Evolutionary conservation across 164 flowering plant species (phyloP).

Genomic region (Dillenia suffruticosa): DNA sequence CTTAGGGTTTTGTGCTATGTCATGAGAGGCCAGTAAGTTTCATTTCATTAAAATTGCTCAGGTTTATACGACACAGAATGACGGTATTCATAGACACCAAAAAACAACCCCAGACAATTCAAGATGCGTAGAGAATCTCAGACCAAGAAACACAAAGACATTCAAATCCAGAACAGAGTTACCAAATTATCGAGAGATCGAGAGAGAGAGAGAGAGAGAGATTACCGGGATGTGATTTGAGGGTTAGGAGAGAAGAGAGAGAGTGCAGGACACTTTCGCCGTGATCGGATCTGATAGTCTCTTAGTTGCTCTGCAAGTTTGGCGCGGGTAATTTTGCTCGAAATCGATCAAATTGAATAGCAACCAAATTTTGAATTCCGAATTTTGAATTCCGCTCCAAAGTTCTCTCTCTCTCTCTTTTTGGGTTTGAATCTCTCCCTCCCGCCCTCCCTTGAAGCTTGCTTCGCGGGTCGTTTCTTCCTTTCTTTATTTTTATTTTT

Average conservation of each 20-base stretch:
- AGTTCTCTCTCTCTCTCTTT: too few relatives aligned
- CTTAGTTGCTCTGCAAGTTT: constrained; percentile 60
- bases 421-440: too few relatives aligned
- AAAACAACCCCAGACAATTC: not conserved
- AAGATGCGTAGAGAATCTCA: not conserved
- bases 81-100: not conserved
- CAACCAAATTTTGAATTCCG: too few relatives aligned
- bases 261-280: constrained; percentile 38
- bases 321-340: constrained; percentile 28
- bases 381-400: too few relatives aligned
- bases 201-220: not conserved
- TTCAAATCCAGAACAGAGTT: not conserved
- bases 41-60: not conserved
- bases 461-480: too few relatives aligned
- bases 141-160: not conserved
- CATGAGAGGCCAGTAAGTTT: too few relatives aligned
- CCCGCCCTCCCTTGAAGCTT: too few relatives aligned
- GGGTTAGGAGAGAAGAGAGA: constrained; percentile 27
- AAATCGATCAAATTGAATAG: too few relatives aligned
- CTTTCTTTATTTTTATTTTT: too few relatives aligned
- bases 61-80: not conserved
- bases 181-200: too few relatives aligned
- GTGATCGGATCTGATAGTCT: constrained; percentile 57
- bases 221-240: constrained; percentile 33
- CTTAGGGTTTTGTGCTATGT: too few relatives aligned